Evolutionary conservation across 140 eudicot genomes (phyloP).

Genomic region (Ambrosia hybrid): DNA sequence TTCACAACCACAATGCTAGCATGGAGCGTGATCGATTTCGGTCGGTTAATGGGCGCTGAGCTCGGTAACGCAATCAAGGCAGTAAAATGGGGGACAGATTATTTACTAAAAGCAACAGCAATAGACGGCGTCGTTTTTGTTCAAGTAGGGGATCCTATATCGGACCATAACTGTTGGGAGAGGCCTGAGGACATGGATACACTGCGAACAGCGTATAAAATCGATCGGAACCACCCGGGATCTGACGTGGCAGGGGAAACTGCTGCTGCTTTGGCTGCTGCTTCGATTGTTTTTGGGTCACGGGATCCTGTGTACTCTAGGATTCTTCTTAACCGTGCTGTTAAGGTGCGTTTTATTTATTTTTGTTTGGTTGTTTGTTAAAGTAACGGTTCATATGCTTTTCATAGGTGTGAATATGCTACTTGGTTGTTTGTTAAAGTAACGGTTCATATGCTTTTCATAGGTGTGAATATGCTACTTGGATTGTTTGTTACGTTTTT

Average conservation of each 20-base stretch:
- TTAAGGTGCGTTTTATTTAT: constrained; percentile 44
- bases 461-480: neutral
- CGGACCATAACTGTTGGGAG: constrained; percentile 95
- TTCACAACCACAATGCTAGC: constrained; percentile 80
- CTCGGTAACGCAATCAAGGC: constrained; percentile 63
- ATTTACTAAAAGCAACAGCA: constrained; percentile 85
- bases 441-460: too few species aligned
- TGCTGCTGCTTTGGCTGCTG: constrained; percentile 95
- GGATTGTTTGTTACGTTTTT: constrained; percentile 1
- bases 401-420: constrained; percentile 17
- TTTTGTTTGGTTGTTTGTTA: constrained; percentile 10
- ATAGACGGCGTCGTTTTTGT: constrained; percentile 64
- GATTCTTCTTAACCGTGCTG: constrained; percentile 79
- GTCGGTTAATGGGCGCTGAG: constrained; percentile 61
- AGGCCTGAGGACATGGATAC: constrained; percentile 99
- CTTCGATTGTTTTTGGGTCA: constrained; percentile 80
- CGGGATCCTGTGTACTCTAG: constrained; percentile 77
- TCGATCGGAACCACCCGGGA: constrained; percentile 82
- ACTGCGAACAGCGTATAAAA: constrained; percentile 68
- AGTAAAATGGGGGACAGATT: constrained; percentile 92
- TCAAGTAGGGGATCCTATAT: too few species aligned
- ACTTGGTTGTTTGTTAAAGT: too few species aligned
- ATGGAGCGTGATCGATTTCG: constrained; percentile 93
- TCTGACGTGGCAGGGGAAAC: constrained; percentile 99
- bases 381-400: neutral